Conservation (phyloP, 257 asterid genomes). For the Plantago major region DNA sequence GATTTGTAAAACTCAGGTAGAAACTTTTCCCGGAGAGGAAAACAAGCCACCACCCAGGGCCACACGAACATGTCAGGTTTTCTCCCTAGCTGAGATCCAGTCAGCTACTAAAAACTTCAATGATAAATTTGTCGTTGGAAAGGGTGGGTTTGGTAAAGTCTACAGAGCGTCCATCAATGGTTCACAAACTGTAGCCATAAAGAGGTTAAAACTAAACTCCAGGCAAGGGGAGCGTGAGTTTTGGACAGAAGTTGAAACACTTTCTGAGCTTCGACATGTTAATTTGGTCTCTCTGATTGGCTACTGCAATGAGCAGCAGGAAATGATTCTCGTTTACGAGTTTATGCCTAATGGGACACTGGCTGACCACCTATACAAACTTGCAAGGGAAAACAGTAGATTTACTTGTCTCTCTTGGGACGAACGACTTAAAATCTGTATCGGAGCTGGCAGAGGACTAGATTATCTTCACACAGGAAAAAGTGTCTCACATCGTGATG, state of each 20-base stretch:
- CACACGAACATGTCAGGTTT: constrained; percentile 25
- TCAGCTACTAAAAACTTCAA: constrained; percentile 30
- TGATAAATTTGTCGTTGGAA: constrained; percentile 30
- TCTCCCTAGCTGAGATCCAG: constrained; percentile 34
- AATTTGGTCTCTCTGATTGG: constrained; percentile 40
- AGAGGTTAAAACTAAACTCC: constrained; percentile 30
- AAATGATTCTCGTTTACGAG: constrained; percentile 34
- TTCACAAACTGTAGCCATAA: constrained; percentile 32
- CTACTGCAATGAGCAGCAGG: constrained; percentile 31
- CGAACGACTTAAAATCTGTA: constrained; percentile 29
- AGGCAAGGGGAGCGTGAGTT: constrained; percentile 37
- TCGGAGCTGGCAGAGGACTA: constrained; percentile 42
- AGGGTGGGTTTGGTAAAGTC: constrained; percentile 39
- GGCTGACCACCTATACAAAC: constrained; percentile 34
- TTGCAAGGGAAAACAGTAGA: constrained; percentile 1
- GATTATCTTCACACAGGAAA: constrained; percentile 33
- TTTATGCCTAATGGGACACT: constrained; percentile 38
- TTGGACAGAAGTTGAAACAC: constrained; percentile 33
- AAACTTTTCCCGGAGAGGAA: constrained; percentile 13
- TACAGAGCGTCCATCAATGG: constrained; percentile 31
- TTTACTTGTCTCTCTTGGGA: constrained; percentile 30
- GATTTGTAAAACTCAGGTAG: constrained; percentile 22
- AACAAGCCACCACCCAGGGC: constrained; percentile 6
- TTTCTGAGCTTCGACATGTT: constrained; percentile 31
- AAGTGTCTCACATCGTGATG: constrained; percentile 40